Conservation (phyloP, 2,329 filamentous ascomycete genomes). For the Dactylellina sp. region DNA sequence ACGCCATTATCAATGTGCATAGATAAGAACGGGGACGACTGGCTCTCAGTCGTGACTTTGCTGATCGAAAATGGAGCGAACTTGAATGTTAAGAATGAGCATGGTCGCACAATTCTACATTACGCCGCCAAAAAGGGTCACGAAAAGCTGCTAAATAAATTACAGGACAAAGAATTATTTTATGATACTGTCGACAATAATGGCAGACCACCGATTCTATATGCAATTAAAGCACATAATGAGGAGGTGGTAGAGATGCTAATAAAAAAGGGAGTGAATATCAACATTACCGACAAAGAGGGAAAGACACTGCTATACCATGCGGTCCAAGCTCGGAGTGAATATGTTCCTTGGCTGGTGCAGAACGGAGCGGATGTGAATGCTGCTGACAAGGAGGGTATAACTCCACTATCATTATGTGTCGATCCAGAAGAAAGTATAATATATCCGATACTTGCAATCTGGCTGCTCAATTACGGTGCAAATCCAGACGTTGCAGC, state of each 20-base stretch:
- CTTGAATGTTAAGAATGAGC: neutral
- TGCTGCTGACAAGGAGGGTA: neutral
- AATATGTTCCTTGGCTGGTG: neutral
- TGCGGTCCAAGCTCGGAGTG: neutral
- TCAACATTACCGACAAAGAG: neutral
- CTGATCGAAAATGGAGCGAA: neutral
- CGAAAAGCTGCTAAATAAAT: neutral
- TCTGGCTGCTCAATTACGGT: neutral
- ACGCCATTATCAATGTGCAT: neutral
- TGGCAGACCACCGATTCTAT: slow-evolving; percentile 1
- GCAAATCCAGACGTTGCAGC: neutral
- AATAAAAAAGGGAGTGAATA: neutral
- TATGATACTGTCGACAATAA: neutral
- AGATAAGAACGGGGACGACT: neutral
- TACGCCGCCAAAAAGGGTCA: neutral
- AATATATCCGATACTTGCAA: neutral
- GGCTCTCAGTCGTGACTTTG: neutral
- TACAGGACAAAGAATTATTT: neutral
- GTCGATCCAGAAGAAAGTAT: neutral
- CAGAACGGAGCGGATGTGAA: neutral
- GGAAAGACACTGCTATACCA: neutral
- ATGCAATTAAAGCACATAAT: neutral
- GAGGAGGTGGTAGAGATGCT: neutral
- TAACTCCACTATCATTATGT: neutral
- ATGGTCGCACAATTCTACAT: neutral